Percentiles rank a stretch among this genome's conserved stretches.
These are phyloP conservation scores for Dactylellina sp. DNA, from an alignment of 2,329 filamentous ascomycete species.

Conservation along the genomic window DNA sequence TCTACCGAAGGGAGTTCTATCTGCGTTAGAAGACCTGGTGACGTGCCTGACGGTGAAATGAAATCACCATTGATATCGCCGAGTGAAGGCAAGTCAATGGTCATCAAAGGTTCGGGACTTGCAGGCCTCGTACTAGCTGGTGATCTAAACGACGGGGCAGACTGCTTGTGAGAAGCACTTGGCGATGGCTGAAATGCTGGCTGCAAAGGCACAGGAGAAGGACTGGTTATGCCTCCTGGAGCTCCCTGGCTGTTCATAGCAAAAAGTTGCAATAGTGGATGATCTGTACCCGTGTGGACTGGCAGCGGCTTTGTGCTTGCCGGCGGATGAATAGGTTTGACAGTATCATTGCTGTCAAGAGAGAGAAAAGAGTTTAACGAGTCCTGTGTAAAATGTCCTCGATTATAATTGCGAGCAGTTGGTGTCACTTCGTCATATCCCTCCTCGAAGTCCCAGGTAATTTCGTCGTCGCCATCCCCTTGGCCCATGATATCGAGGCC, in stretches of 20 bases:
- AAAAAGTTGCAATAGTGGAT: constrained; percentile 51
- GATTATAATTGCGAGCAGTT: constrained; percentile 15
- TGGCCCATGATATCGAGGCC: constrained; percentile 34
- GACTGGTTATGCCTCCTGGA: constrained; percentile 9
- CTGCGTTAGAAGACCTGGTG: constrained; percentile 42
- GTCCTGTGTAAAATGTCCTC: constrained; percentile 32
- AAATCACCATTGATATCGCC: constrained; percentile 50
- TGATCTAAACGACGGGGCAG: constrained; percentile 37
- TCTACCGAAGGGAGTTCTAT: constrained; percentile 50
- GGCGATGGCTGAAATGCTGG: constrained; percentile 49
- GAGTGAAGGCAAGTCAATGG: constrained; percentile 53
- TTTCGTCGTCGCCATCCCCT: constrained; percentile 35
- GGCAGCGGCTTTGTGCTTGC: constrained; percentile 21
- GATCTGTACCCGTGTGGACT: constrained; percentile 41
- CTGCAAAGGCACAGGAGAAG: constrained; percentile 31
- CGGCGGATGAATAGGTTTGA: constrained; percentile 30
- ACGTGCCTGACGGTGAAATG: constrained; percentile 39
- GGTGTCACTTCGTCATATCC: constrained; percentile 20
- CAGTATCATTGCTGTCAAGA: constrained; percentile 43
- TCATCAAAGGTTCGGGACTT: constrained; percentile 54
- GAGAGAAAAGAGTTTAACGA: constrained; percentile 48
- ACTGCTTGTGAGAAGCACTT: constrained; percentile 15
- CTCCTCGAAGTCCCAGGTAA: constrained; percentile 56
- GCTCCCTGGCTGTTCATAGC: constrained; percentile 16
- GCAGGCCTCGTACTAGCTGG: constrained; percentile 54